Conservation (phyloP, 805 yeast genomes). For the Kluyveromyces dobzhanskii region DNA sequence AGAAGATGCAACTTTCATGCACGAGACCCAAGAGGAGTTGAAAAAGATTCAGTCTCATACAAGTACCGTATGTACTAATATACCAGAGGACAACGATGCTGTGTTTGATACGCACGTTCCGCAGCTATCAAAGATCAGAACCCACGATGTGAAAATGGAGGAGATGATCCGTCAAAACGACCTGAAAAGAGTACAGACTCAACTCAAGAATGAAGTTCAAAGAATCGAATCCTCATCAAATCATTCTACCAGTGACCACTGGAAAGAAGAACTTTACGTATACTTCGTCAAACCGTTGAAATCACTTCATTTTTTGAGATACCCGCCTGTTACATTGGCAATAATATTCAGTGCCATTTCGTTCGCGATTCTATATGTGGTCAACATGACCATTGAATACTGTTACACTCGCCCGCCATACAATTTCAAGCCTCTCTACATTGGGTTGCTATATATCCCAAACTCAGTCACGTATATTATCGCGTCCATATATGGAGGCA, state of each 20-base stretch:
- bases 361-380: conserved; percentile 61
- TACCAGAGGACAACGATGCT: conserved; percentile 8
- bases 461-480: conserved; percentile 69
- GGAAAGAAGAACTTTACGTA: conserved; percentile 33
- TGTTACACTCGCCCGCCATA: conserved; percentile 59
- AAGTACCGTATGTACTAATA: conserved; percentile 9
- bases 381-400: conserved; percentile 65
- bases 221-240: conserved; percentile 8
- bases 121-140: conserved; percentile 17
- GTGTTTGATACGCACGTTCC: conserved; percentile 19
- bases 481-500: conserved; percentile 76
- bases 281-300: conserved; percentile 51
- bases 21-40: conserved; percentile 8
- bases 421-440: conserved; percentile 52
- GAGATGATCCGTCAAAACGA: conserved; percentile 17
- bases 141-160: conserved; percentile 14
- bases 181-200: conserved; percentile 17
- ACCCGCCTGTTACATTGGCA: conserved; percentile 69
- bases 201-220: conserved; percentile 20
- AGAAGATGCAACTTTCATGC: conserved; percentile 2
- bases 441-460: conserved; percentile 76
- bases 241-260: conserved; percentile 2
- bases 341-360: conserved; percentile 61
- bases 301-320: conserved; percentile 49
- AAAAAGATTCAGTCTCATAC: conserved; percentile 15